phyloP scores from a whole-genome alignment of 306 rosid genomes.

The Dicorynia guianensis region DNA sequence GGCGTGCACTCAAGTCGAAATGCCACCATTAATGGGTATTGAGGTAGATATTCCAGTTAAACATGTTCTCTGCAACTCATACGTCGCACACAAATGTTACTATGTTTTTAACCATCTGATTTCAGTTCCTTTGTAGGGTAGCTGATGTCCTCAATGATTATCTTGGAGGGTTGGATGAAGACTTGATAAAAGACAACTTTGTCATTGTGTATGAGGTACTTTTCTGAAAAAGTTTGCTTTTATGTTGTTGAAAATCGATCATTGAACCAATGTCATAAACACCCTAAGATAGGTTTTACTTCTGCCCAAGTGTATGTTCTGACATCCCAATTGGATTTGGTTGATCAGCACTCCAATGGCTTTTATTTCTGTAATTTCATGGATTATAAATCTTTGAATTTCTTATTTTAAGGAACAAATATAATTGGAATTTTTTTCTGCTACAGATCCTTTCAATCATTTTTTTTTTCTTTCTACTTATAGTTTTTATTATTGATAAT shows the following conservation, averaged over 20 bases:
- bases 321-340: background rate
- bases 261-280: background rate
- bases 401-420: background rate
- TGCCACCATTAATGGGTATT: slow-evolving; percentile 97
- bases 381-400: background rate
- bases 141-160: slow-evolving; percentile 90
- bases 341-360: background rate
- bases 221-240: background rate
- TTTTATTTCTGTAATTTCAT: background rate
- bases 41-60: slow-evolving; percentile 60
- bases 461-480: background rate
- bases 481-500: background rate
- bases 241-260: background rate
- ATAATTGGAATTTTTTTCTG: background rate
- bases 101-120: slow-evolving; percentile 48
- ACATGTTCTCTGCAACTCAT: slow-evolving; percentile 3
- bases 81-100: background rate
- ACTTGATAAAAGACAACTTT: slow-evolving; percentile 85
- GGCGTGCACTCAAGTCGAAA: slow-evolving; percentile 96
- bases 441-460: background rate
- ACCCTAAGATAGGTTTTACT: background rate
- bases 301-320: background rate
- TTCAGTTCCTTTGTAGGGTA: slow-evolving; percentile 94
- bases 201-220: slow-evolving; percentile 87
- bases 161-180: slow-evolving; percentile 93